Evolutionary conservation across 2,329 filamentous ascomycete species (phyloP).

Genomic region (Remersonia thermophila): DNA sequence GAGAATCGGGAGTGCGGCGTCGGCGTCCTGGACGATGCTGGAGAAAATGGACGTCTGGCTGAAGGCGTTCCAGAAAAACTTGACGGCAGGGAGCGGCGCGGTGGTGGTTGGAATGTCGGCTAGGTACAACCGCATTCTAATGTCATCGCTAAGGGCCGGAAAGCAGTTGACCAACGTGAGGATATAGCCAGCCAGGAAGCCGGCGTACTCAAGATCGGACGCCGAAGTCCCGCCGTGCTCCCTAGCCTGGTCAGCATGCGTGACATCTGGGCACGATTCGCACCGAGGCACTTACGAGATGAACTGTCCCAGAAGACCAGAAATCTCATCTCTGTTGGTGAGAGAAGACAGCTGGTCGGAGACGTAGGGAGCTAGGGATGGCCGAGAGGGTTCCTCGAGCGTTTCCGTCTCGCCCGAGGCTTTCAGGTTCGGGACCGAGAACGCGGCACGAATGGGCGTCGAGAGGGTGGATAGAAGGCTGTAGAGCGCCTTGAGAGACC

Average conservation of each 20-base stretch:
- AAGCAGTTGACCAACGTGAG: conserved; percentile 79
- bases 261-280: background rate
- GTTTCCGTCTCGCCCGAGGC: conserved; percentile 3
- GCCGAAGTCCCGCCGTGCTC: conserved; percentile 20
- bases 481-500: conserved; percentile 40
- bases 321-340: conserved; percentile 64
- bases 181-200: conserved; percentile 72
- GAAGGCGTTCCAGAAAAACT: conserved; percentile 69
- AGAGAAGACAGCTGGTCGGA: conserved; percentile 55
- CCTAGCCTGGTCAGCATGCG: conserved; percentile 16
- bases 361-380: conserved; percentile 42
- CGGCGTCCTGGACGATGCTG: conserved; percentile 21
- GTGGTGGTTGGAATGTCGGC: conserved; percentile 45
- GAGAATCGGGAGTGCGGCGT: conserved; percentile 20
- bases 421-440: conserved; percentile 20
- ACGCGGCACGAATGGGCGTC: conserved; percentile 36
- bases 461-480: conserved; percentile 41
- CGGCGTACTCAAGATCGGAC: conserved; percentile 44
- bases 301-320: conserved; percentile 40
- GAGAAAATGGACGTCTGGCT: conserved; percentile 31
- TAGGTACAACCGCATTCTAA: conserved; percentile 86
- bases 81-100: conserved; percentile 50
- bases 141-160: conserved; percentile 68
- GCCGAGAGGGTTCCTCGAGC: conserved; percentile 2
- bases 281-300: conserved; percentile 23